Conservation (phyloP, 1,284 basidiomycete genomes). For the Rhizopogon hawkerae region DNA sequence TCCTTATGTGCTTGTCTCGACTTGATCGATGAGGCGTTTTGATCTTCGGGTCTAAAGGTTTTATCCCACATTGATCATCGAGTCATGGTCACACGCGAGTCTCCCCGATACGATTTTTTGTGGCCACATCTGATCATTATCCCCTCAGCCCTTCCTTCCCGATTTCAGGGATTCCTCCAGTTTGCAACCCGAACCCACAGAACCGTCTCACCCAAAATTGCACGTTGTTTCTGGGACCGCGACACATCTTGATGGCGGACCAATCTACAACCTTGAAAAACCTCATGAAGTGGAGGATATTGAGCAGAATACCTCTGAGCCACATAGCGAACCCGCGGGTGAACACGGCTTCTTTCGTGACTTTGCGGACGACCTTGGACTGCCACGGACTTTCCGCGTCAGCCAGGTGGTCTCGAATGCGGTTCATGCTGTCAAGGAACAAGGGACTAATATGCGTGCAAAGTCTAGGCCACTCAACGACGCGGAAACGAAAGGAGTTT, state of each 20-base stretch:
- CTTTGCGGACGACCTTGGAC: conserved; percentile 30
- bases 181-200: conserved; percentile 26
- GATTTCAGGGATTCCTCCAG: conserved; percentile 63
- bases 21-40: background rate
- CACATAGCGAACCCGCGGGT: conserved; percentile 9
- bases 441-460: conserved; percentile 8
- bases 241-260: conserved; percentile 58
- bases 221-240: conserved; percentile 61
- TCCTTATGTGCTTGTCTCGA: conserved; percentile 2
- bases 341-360: conserved; percentile 24
- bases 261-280: conserved; percentile 49
- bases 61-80: background rate
- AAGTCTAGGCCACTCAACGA: conserved; percentile 36
- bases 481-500: conserved; percentile 48
- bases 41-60: background rate
- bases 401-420: conserved; percentile 7
- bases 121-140: conserved; percentile 9
- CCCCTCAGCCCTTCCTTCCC: conserved; percentile 57
- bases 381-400: conserved; percentile 27
- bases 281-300: conserved; percentile 10
- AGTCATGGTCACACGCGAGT: conserved; percentile 3
- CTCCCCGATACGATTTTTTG: conserved; percentile 7
- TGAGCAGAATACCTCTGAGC: conserved; percentile 4
- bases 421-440: conserved; percentile 11
- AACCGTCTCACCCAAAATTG: conserved; percentile 48